Evolutionary conservation across 768 basidiomycete species (phyloP).

Genomic region (Tylopilus cervinicoccineus): DNA sequence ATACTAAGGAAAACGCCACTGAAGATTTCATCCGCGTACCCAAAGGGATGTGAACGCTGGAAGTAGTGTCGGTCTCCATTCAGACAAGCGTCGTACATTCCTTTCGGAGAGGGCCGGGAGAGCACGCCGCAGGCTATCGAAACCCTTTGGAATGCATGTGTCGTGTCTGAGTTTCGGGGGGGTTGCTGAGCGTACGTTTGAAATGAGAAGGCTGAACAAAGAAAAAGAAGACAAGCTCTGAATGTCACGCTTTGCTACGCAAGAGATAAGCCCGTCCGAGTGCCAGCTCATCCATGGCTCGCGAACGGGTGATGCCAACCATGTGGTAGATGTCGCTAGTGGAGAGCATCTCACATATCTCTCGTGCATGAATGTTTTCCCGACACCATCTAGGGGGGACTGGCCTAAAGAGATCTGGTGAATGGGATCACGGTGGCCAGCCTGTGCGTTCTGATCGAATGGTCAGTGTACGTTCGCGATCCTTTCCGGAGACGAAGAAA

Average conservation of each 20-base stretch:
- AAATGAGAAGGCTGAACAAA: background rate
- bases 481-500: constrained; percentile 46
- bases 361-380: constrained; percentile 10
- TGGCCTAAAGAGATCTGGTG: constrained; percentile 3
- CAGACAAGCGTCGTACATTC: constrained; percentile 62
- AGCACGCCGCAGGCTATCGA: constrained; percentile 81
- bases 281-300: constrained; percentile 52
- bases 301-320: constrained; percentile 55
- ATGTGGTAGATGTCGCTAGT: constrained; percentile 70
- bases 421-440: constrained; percentile 24
- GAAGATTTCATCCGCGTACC: constrained; percentile 76
- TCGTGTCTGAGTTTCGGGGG: constrained; percentile 67
- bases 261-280: constrained; percentile 74
- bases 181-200: constrained; percentile 55
- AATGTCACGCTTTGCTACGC: constrained; percentile 75
- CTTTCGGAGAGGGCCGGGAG: constrained; percentile 64
- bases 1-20: constrained; percentile 68
- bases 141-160: constrained; percentile 82
- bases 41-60: constrained; percentile 47
- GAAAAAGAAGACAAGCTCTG: constrained; percentile 60
- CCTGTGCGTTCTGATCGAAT: constrained; percentile 23
- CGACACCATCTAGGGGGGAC: constrained; percentile 5
- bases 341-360: constrained; percentile 46
- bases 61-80: constrained; percentile 43
- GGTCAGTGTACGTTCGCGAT: constrained; percentile 40